Percentiles rank a stretch among this genome's conserved stretches.
Conservation (phyloP, 257 asterid genomes). For the Coffea canephora region DNA sequence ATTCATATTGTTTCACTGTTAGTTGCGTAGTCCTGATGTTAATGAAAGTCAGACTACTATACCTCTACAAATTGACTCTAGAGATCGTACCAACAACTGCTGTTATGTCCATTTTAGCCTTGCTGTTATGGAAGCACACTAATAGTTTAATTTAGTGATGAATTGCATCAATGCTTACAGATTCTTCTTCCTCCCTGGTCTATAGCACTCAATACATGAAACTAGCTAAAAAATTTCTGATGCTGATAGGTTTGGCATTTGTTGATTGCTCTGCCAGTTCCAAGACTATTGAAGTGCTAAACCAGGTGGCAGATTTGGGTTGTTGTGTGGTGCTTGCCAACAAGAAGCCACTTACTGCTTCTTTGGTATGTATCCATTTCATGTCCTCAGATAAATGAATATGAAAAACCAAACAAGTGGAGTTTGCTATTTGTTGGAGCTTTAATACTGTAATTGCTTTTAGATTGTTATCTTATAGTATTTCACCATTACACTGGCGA, state of each 20-base stretch:
- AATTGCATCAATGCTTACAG: no score
- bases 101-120: neutral
- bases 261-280: conserved; percentile 97
- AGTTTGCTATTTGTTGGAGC: neutral
- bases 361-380: conserved; percentile 48
- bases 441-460: neutral
- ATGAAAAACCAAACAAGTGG: neutral
- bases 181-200: neutral
- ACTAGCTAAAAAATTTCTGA: conserved; percentile 7
- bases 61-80: neutral
- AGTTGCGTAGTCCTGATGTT: neutral
- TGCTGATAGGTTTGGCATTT: conserved; percentile 60
- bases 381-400: neutral
- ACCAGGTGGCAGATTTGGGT: conserved; percentile 48
- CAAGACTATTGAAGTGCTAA: conserved; percentile 58
- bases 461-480: neutral
- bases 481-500: neutral
- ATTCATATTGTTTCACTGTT: neutral
- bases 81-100: neutral
- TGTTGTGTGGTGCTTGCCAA: conserved; percentile 85
- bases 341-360: conserved; percentile 85
- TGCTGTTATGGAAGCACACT: neutral
- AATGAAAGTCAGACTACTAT: neutral
- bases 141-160: neutral
- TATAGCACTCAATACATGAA: neutral